Evolutionary conservation across 257 asterid genomes (phyloP), one percentile per base, ranked within the genome.

Genomic region (Sherardia arvensis): DNA sequence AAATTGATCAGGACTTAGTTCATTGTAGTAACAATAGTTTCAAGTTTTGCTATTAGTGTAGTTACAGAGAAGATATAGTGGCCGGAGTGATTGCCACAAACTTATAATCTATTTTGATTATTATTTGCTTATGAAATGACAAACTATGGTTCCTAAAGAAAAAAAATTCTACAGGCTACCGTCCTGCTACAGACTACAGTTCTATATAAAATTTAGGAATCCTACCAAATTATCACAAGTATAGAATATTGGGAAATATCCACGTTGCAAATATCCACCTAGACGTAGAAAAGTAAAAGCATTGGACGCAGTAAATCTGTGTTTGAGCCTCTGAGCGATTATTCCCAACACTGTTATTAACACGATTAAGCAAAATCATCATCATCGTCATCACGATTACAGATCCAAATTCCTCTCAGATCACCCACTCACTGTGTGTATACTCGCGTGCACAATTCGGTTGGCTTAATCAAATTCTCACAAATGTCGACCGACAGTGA

Each of bases 401-500:
- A 32, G 66, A 70, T 62, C 69, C 69, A 17, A 64, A 55, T 30
- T 54, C 57, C 17, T 15, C 61, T 12, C 66, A 64, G 28, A 49
- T 49, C 11, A 18, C 64, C 48, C 33, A 49, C 34, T 48, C 27
- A 17, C 64, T 53, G 57, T 34, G 73, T 69, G 49, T 58, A 54
- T n/a, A n/a, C n/a, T n/a, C n/a, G n/a, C n/a, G n/a, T 57, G 49
- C 58, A 70, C 56, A 28, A 27, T 34, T 14, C 20, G 6, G 10
- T 53, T 34, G 14, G 22, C 21, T 9, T 15, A 8, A 61, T 23
- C 21, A 12, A 40, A 64, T 29, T 8, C 14, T 36, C 26, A 18
- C 25, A 72, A 69, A 89, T 92, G 99, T 82, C 97, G 69, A 84
- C 83, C 80, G 96, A 79, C 69, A 79, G 86, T 65, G 94, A 88